These are phyloP conservation scores for Macrocybe gigantea DNA, from an alignment of 768 basidiomycete genomes.

Conservation along the genomic window DNA sequence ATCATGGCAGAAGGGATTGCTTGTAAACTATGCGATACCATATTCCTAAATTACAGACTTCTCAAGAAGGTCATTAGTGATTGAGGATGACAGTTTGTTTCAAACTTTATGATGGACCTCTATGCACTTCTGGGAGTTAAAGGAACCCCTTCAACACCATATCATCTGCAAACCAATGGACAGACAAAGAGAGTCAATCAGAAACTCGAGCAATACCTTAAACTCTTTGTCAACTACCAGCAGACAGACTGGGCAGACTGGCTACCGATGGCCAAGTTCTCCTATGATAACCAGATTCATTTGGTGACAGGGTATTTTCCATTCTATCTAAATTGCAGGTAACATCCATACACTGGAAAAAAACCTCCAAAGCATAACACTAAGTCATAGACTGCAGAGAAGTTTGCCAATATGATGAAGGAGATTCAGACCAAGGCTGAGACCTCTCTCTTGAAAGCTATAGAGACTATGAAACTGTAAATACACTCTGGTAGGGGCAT, in stretches of 20 bases:
- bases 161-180: not conserved
- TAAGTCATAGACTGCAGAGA: conserved; percentile 9
- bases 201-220: conserved; percentile 5
- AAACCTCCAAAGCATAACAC: conserved; percentile 9
- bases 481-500: no score
- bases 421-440: conserved; percentile 10
- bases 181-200: conserved; percentile 7
- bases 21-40: not conserved
- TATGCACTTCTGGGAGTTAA: conserved; percentile 8
- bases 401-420: conserved; percentile 15
- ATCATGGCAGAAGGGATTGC: conserved; percentile 13
- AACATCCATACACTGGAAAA: conserved; percentile 13
- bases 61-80: conserved; percentile 10
- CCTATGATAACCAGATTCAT: conserved; percentile 3
- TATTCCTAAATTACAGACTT: conserved; percentile 2
- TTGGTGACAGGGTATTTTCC: not conserved
- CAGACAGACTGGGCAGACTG: not conserved
- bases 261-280: conserved; percentile 3
- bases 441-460: conserved; percentile 10
- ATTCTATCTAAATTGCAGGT: conserved; percentile 17
- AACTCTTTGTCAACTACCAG: not conserved
- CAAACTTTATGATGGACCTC: conserved; percentile 9
- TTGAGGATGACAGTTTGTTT: conserved; percentile 11
- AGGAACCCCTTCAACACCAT: not conserved
- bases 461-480: conserved; percentile 16